Evolutionary conservation across 345 rosid species (phyloP).

Genomic region (Carallia pectinifolia): DNA sequence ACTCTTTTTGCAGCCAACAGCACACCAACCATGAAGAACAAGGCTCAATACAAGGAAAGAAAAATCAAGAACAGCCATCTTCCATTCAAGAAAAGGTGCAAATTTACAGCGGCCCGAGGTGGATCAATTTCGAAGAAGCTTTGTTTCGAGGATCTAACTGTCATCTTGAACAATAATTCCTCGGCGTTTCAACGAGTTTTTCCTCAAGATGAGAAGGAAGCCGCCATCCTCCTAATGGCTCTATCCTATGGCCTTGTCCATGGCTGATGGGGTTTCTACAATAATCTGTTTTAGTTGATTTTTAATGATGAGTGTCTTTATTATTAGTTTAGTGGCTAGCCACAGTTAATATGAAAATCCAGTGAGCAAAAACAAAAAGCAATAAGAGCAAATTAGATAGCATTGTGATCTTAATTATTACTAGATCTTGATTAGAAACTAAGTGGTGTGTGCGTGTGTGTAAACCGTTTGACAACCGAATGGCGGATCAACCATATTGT

Average conservation of each 20-base stretch:
- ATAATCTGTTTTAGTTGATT: background rate
- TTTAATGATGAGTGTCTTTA: conserved; percentile 4
- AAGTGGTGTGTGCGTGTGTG: conserved; percentile 1
- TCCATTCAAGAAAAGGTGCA: conserved; percentile 46
- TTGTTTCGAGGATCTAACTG: conserved; percentile 69
- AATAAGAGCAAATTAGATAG: background rate
- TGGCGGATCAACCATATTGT: conserved; percentile 26
- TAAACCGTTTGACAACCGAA: conserved; percentile 27
- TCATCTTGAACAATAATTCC: conserved; percentile 58
- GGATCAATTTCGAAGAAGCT: conserved; percentile 33
- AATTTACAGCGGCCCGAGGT: conserved; percentile 17
- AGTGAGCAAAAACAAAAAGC: background rate
- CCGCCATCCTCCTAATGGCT: conserved; percentile 93
- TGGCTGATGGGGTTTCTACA: conserved; percentile 28
- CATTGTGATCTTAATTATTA: background rate
- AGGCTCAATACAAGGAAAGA: conserved; percentile 40
- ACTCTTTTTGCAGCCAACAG: conserved; percentile 15
- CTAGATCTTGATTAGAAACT: background rate
- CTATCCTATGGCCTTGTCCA: conserved; percentile 80
- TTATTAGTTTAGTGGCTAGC: conserved; percentile 7
- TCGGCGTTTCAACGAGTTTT: conserved; percentile 68
- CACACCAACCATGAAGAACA: conserved; percentile 19
- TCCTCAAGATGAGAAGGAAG: conserved; percentile 97
- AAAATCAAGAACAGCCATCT: conserved; percentile 24
- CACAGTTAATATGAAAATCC: too few relatives aligned